Evolutionary conservation across 2,329 filamentous ascomycete species (phyloP), one percentile per base, ranked within the genome.

Genomic region (Microdochium paspali): DNA sequence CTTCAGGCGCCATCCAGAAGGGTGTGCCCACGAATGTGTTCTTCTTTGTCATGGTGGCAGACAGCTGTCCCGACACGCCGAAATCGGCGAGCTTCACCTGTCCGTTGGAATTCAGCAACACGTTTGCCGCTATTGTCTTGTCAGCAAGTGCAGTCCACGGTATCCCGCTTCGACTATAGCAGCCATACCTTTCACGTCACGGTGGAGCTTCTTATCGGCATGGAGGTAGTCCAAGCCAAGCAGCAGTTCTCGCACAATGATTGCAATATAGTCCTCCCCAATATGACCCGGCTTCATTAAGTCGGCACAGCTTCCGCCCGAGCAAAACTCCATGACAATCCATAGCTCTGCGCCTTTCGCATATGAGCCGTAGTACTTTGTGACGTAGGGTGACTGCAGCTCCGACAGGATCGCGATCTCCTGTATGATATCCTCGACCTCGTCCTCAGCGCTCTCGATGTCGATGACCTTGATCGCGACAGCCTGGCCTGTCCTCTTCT

Each of bases 261-360:
- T 96, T 58, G 89, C 89, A 59, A 98, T 97, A 65, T 97, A 96
- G 56, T 95, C 90, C 68, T 98, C 93, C 20, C 84, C 81, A 51
- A 98, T 91, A 35, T 84, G 70, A 23, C 93, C 93, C 0, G 93
- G 90, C 70, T 95, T 95, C 84, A 98, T 87, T 51, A 98, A 72
- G 63, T 97, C 93, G 44, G 88, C 90, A 62, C 93, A 97, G 68
- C 91, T 97, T 4, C 93, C 93, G 21, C 93, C 93, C 1, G 91
- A 90, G 67, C 93, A 98, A 61, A 93, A 98, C 67, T 98, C 93
- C 93, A 98, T 98, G 65, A 97, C 90, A 58, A 98, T 98, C 93
- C 93, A 98, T 59, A 98, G 71, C 70, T 97, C 88, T 2, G 90
- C 93, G 23, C 91, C 93, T 61, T 95, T 95, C 56, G 95, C 82